Base-by-base conservation (phyloP, 306 rosid genomes). In the Inga laurina region DNA sequence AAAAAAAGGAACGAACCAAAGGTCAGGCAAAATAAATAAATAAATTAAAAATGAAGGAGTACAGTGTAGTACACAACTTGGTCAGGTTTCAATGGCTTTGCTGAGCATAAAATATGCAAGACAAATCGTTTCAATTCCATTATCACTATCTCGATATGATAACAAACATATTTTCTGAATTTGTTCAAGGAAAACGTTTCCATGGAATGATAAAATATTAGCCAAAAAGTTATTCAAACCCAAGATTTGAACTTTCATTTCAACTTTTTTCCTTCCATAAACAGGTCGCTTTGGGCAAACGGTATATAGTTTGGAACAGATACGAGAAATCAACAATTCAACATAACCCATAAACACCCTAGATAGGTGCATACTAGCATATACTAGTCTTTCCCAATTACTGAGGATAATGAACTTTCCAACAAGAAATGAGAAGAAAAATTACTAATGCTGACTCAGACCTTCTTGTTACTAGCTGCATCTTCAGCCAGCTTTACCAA, bases 391-490 rank as follows among this genome's bases (percentile, higher is more conserved):
- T 3, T 48, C 43, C 27, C 44, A 30, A 8, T 49, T 24, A 48
- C 77, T 5, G 19, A 72, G 56, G 57, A 72, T 22, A 72, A 72
- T 12, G 35, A 72, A 72, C 76, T 30, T 72, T 44, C 12, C 76
- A 72, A 45, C 37, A 48, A 72, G 37, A 44, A 72, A 27, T 6
- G 5, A 27, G 41, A n/a, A 68, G 10, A 45, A 72, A 10, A 72
- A 72, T 45, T 15, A 48, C 41, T 72, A 22, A 72, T 27, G 34
- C 59, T 46, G 61, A 34, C 18, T 59, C 24, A 57, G 16, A 93
- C 98, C 97, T 90, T 95, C 86, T 88, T 95, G 88, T 82, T 91
- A 87, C 95, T 93, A 56, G 97, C 98, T 77, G 97, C 97, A 89
- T 95, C 98, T 86, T 93, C 97, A 75, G 98, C 98, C 79, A 88